Percentiles rank a stretch among this genome's conserved stretches.
Evolutionary conservation across 1,139 yeast genomes (phyloP).

Genomic region (Suhomyces maxii): DNA sequence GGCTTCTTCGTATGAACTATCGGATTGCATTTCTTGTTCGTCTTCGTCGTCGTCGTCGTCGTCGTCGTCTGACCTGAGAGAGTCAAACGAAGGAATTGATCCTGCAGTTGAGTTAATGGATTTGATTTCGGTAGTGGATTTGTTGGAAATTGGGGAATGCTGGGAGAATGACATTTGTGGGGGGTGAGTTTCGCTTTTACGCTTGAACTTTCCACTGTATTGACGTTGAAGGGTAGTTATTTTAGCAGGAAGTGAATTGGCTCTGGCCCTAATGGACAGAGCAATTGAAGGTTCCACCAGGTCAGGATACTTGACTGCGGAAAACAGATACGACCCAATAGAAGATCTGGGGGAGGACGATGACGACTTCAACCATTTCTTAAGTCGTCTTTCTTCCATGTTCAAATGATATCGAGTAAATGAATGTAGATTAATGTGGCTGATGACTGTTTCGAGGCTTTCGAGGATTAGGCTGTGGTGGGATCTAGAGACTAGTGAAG

Average conservation of each 20-base stretch:
- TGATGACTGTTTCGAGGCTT: background rate
- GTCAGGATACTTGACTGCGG: constrained; percentile 1
- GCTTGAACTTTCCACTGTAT: background rate
- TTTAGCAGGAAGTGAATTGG: constrained; percentile 3
- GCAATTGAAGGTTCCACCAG: background rate
- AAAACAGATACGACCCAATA: background rate
- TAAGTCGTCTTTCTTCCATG: constrained; percentile 3
- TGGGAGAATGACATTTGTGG: too few relatives aligned
- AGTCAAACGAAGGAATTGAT: background rate
- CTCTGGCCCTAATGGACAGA: constrained; percentile 1
- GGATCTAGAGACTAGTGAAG: too few relatives aligned
- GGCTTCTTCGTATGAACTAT: constrained; percentile 3
- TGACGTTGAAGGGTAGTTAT: background rate
- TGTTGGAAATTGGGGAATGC: background rate
- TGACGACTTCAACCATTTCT: constrained; percentile 3
- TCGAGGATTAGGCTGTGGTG: too few relatives aligned
- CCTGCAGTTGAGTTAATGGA: background rate
- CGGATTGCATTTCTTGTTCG: background rate
- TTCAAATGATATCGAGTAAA: too few relatives aligned
- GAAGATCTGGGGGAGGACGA: constrained; percentile 1
- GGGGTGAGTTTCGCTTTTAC: background rate
- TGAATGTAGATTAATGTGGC: too few relatives aligned
- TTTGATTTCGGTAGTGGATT: background rate
- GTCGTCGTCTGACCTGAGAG: background rate
- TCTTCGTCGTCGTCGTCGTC: too few relatives aligned